A percentile compares a stretch with the other conserved stretches of the same genome.
These are phyloP conservation scores for Ilex paraguariensis DNA, from an alignment of 305 asterid species.

Conservation along the genomic window DNA sequence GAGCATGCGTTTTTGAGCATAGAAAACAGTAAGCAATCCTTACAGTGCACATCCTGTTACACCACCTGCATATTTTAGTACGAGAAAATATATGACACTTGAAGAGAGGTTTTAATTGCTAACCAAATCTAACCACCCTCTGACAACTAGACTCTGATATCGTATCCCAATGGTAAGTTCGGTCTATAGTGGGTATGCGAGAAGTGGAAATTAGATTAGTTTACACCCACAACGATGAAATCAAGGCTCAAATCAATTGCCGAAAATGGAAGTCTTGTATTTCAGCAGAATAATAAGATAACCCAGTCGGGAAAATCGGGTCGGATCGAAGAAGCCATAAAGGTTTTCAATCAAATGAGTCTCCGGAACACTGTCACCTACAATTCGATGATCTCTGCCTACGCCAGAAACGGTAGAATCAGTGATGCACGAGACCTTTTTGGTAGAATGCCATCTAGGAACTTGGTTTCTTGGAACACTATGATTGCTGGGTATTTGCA, in stretches of 20 bases:
- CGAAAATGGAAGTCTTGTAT: neutral
- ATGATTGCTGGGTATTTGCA: constrained; percentile 24
- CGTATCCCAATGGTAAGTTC: too few relatives aligned
- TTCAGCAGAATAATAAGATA: constrained; percentile 25
- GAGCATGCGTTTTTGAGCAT: too few relatives aligned
- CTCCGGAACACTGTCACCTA: constrained; percentile 31
- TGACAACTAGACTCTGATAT: too few relatives aligned
- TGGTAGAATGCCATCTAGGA: constrained; percentile 21
- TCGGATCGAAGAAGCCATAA: constrained; percentile 27
- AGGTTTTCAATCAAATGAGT: constrained; percentile 20
- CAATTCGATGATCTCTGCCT: constrained; percentile 40
- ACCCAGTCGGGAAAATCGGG: constrained; percentile 31
- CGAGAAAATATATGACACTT: too few relatives aligned
- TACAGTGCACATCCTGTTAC: too few relatives aligned
- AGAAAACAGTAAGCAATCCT: too few relatives aligned
- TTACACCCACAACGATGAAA: neutral
- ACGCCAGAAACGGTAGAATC: constrained; percentile 29
- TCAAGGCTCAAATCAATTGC: neutral
- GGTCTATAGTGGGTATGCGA: too few relatives aligned
- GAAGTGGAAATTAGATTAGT: too few relatives aligned
- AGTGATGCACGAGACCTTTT: constrained; percentile 26
- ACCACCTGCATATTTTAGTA: too few relatives aligned
- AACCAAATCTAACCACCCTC: too few relatives aligned
- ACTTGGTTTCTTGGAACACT: constrained; percentile 34
- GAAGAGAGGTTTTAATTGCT: too few relatives aligned